A percentile compares a stretch with the other conserved stretches of the same genome.
Conservation (phyloP, 495 filamentous ascomycete genomes). For the Tuber magnatum region DNA sequence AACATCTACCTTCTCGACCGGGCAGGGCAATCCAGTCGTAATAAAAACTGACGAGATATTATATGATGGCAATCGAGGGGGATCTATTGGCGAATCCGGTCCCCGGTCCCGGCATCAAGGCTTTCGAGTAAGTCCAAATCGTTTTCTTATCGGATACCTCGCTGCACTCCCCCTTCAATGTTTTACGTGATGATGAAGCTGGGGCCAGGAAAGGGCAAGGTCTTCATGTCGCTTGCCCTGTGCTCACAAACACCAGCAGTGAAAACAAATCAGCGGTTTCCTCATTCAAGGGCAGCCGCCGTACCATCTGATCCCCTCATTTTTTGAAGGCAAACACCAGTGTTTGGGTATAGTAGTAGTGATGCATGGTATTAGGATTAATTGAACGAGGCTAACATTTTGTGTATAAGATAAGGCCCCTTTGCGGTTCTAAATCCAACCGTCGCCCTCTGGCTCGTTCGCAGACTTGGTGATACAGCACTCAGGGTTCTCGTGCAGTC, state of each 20-base stretch:
- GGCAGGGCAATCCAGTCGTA: not conserved
- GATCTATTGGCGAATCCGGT: not conserved
- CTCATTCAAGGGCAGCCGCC: not conserved
- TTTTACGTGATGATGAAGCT: slow-evolving; percentile 38
- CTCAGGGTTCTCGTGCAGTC: not conserved
- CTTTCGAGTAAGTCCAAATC: not conserved
- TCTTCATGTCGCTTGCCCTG: slow-evolving; percentile 34
- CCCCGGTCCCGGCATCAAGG: not conserved
- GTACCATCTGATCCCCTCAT: not conserved
- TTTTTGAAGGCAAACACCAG: not conserved
- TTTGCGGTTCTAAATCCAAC: slow-evolving; percentile 5
- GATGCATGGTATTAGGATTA: not conserved
- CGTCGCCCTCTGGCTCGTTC: not conserved
- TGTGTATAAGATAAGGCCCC: slow-evolving; percentile 2
- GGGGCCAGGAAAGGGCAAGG: slow-evolving; percentile 40
- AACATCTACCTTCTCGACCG: slow-evolving; percentile 3
- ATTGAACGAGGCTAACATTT: slow-evolving; percentile 4
- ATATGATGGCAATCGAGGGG: slow-evolving; percentile 5
- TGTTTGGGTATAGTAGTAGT: not conserved
- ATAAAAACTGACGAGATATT: not conserved
- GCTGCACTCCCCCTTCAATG: not conserved
- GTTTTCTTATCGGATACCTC: slow-evolving; percentile 2
- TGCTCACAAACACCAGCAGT: slow-evolving; percentile 38
- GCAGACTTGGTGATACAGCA: not conserved
- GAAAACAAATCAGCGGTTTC: not conserved